Conservation (phyloP, 768 basidiomycete genomes). For the Strobilomyces confusus region DNA sequence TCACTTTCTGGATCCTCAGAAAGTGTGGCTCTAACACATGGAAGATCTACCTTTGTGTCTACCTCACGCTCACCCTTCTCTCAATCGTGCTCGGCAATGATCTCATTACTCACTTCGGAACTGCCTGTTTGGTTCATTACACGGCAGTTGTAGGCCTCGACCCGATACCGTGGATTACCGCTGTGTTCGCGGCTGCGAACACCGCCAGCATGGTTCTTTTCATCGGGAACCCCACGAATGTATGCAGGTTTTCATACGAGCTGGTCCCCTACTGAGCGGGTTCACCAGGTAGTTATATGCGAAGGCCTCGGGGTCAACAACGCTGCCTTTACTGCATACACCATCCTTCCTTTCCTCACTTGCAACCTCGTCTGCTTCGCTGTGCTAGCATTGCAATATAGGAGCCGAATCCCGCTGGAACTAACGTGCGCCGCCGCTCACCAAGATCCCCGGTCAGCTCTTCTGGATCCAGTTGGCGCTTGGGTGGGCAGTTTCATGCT, state of each 20-base stretch:
- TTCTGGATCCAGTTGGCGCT: slow-evolving; percentile 76
- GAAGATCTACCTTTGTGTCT: too few species aligned
- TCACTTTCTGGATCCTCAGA: too few species aligned
- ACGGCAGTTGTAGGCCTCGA: neutral
- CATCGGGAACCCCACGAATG: too few species aligned
- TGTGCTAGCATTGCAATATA: slow-evolving; percentile 59
- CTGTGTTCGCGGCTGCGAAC: neutral
- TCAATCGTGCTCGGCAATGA: neutral
- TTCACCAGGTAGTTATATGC: slow-evolving; percentile 62
- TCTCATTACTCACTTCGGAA: neutral
- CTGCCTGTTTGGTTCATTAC: neutral
- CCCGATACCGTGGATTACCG: neutral
- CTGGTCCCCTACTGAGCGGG: too few species aligned
- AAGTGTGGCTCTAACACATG: too few species aligned
- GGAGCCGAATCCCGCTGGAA: slow-evolving; percentile 45
- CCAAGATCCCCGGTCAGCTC: slow-evolving; percentile 52
- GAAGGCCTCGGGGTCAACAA: slow-evolving; percentile 65
- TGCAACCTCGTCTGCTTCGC: slow-evolving; percentile 57
- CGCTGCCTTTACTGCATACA: slow-evolving; percentile 75
- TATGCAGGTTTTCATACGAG: too few species aligned
- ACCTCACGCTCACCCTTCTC: neutral
- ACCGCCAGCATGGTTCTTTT: neutral
- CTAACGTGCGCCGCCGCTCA: slow-evolving; percentile 34
- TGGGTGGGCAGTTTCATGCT: slow-evolving; percentile 69
- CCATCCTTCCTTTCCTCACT: slow-evolving; percentile 75